phyloP scores from a whole-genome alignment of 73 alveolate species.

The Paramecium pentaurelia region DNA sequence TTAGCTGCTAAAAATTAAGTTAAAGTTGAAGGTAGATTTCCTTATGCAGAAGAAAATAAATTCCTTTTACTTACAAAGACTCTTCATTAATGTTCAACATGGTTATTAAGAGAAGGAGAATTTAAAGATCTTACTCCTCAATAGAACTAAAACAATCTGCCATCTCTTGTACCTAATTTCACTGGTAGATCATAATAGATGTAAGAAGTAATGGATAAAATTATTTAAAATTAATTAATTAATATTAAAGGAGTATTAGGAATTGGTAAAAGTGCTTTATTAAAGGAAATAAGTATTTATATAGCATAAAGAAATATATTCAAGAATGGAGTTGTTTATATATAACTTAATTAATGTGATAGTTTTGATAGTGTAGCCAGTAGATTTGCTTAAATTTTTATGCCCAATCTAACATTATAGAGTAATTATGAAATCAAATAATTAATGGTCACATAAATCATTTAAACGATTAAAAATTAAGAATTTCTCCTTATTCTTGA shows the following conservation, averaged over 20 bases:
- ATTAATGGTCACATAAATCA: conserved; percentile 17
- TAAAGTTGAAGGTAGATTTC: conserved; percentile 36
- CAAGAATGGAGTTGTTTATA: conserved; percentile 60
- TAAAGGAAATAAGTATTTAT: conserved; percentile 57
- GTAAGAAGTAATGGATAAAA: conserved; percentile 58
- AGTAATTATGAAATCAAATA: conserved; percentile 22
- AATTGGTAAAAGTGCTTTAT: conserved; percentile 61
- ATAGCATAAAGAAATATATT: conserved; percentile 58
- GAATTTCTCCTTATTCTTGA: neutral
- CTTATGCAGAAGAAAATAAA: conserved; percentile 65
- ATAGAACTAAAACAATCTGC: conserved; percentile 34
- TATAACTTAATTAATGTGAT: conserved; percentile 35
- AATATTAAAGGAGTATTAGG: conserved; percentile 69
- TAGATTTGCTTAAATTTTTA: neutral
- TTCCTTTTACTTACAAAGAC: conserved; percentile 42
- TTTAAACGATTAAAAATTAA: neutral
- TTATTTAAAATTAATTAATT: conserved; percentile 41
- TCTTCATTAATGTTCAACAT: conserved; percentile 41
- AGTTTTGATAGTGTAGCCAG: conserved; percentile 50
- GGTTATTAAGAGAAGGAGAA: conserved; percentile 41
- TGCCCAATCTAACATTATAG: conserved; percentile 3
- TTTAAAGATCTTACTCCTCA: conserved; percentile 38
- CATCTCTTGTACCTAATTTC: conserved; percentile 52
- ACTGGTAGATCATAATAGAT: conserved; percentile 59
- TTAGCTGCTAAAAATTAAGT: conserved; percentile 62